Evolutionary conservation across 495 filamentous ascomycete species (phyloP).

Genomic region (Trichoderma reesei): DNA sequence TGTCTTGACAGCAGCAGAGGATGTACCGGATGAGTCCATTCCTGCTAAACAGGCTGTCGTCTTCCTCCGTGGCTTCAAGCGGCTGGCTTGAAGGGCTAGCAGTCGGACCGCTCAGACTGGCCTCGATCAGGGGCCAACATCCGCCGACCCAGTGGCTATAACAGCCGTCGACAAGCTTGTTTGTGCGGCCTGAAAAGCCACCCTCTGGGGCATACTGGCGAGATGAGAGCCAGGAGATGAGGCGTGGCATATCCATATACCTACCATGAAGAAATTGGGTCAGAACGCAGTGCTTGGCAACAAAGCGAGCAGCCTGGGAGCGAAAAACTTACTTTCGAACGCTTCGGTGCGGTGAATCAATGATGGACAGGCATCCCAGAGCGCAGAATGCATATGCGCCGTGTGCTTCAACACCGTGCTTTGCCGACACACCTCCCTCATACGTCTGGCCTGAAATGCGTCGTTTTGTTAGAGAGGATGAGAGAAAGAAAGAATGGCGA

Average conservation of each 20-base stretch:
- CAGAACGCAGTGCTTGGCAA: too few species aligned
- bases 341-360: conserved; percentile 64
- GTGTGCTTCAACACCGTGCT: conserved; percentile 81
- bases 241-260: conserved; percentile 64
- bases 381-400: conserved; percentile 96
- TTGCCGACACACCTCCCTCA: conserved; percentile 82
- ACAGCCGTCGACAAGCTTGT: conserved; percentile 95
- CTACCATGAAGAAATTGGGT: too few species aligned
- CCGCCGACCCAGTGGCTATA: conserved; percentile 96
- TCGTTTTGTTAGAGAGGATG: conserved; percentile 8
- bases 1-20: conserved; percentile 72
- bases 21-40: conserved; percentile 84
- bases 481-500: background rate
- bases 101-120: conserved; percentile 49
- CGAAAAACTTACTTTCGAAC: conserved; percentile 47
- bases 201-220: conserved; percentile 89
- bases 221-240: conserved; percentile 79
- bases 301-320: background rate
- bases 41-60: conserved; percentile 55
- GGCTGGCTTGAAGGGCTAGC: conserved; percentile 11
- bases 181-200: conserved; percentile 86
- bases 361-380: conserved; percentile 72
- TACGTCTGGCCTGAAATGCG: conserved; percentile 67
- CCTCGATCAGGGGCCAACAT: conserved; percentile 85
- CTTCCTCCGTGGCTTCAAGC: conserved; percentile 12